Conservation (phyloP, 108 stramenopile species). For the Discostella stelligeroides region DNA sequence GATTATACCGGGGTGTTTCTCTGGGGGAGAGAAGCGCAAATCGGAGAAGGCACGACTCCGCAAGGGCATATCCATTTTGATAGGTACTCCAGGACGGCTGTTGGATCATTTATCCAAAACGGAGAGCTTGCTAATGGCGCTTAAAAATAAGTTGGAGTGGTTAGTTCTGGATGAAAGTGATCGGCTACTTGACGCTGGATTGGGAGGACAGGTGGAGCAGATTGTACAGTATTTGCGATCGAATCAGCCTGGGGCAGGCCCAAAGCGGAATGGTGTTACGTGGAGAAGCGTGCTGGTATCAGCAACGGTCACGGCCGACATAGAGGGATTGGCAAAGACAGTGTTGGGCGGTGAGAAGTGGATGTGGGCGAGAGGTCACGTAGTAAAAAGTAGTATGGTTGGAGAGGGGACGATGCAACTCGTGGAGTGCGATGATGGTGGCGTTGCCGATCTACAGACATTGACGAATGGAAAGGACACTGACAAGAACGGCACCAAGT, state of each 20-base stretch:
- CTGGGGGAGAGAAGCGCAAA: slow-evolving; percentile 94
- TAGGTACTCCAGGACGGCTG: slow-evolving; percentile 97
- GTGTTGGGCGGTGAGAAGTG: slow-evolving; percentile 52
- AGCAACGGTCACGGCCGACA: slow-evolving; percentile 79
- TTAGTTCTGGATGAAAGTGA: slow-evolving; percentile 96
- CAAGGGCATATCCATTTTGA: slow-evolving; percentile 89
- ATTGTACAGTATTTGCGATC: slow-evolving; percentile 81
- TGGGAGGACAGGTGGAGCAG: slow-evolving; percentile 88
- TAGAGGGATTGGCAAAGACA: slow-evolving; percentile 67
- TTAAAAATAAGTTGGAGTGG: slow-evolving; percentile 80
- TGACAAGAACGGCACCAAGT: slow-evolving; percentile 3
- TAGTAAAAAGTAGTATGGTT: slow-evolving; percentile 6
- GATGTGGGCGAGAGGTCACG: slow-evolving; percentile 71
- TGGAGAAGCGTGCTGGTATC: slow-evolving; percentile 87
- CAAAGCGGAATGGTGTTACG: slow-evolving; percentile 43
- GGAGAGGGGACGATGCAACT: slow-evolving; percentile 7
- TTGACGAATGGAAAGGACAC: slow-evolving; percentile 1
- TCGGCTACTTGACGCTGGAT: slow-evolving; percentile 91
- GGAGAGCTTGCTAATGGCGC: slow-evolving; percentile 66
- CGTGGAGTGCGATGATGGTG: slow-evolving; percentile 10
- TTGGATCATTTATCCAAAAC: slow-evolving; percentile 94
- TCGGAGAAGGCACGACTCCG: slow-evolving; percentile 95
- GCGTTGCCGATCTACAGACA: no score
- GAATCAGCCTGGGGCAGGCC: slow-evolving; percentile 52
- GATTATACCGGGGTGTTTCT: slow-evolving; percentile 88